A percentile compares a stretch with the other conserved stretches of the same genome.
Evolutionary conservation across 169 alveolate species (phyloP).

Genomic region (Plasmodium inui): DNA sequence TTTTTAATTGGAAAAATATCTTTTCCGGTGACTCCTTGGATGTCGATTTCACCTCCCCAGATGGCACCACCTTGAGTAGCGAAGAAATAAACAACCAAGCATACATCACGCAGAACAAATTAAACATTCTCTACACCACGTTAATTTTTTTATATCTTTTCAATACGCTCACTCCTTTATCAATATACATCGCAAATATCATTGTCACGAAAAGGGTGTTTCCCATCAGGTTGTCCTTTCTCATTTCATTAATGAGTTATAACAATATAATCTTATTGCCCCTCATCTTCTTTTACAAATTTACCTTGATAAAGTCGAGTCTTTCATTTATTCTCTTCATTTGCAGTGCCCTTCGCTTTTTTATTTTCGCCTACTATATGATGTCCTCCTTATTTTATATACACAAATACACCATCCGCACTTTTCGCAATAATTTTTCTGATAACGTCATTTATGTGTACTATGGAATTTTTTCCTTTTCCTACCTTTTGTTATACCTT

Average conservation of each 20-base stretch:
- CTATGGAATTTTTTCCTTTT: conserved; percentile 27
- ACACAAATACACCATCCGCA: conserved; percentile 38
- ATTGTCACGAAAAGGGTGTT: conserved; percentile 14
- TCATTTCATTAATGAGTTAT: conserved; percentile 63
- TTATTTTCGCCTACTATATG: conserved; percentile 36
- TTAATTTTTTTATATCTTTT: conserved; percentile 18
- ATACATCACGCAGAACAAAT: conserved; percentile 11
- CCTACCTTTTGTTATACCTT: conserved; percentile 43
- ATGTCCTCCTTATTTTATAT: conserved; percentile 42
- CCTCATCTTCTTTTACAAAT: conserved; percentile 18
- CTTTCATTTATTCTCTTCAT: not conserved
- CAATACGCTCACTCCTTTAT: conserved; percentile 16
- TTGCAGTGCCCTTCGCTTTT: not conserved
- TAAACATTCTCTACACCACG: conserved; percentile 16
- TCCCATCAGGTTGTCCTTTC: conserved; percentile 36
- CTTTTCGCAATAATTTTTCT: conserved; percentile 34
- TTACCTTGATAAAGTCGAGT: conserved; percentile 24
- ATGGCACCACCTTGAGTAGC: not conserved
- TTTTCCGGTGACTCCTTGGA: conserved; percentile 3
- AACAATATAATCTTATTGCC: conserved; percentile 63
- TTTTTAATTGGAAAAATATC: conserved; percentile 41
- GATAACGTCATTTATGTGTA: conserved; percentile 10
- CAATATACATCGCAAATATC: conserved; percentile 3
- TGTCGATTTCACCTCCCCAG: not conserved
- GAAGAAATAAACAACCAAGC: not conserved